Base-by-base conservation (phyloP, 768 basidiomycete species). In the Macrocybe gigantea region DNA sequence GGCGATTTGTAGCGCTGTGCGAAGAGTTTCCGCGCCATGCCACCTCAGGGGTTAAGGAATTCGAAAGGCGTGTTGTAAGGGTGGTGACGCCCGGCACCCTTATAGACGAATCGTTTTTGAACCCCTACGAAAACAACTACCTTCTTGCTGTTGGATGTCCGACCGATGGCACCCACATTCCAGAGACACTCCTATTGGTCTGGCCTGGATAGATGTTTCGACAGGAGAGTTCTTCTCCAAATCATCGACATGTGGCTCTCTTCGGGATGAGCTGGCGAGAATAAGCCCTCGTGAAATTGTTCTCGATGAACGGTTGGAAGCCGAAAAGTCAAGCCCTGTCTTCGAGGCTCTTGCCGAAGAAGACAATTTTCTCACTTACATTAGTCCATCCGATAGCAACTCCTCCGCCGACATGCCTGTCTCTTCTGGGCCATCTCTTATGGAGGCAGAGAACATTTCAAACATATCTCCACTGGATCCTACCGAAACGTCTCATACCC, bases 191-290 rank as follows among this genome's bases (percentile, higher is more conserved):
- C 45, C 61, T 6, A 49, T 81, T n/a, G 91, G 90, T 1, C 69
- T 98, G 36, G 93, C 93, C 5, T 97, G 93, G 85, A 92, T 90
- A 22, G 94, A 98, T 60, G 80, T 96, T 12, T 93, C 94, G 10
- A 96, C 93, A 0, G 91, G 92, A 50, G 93, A 95, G 59, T 91
- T 95, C 63, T 93, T 88, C 63, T 84, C 88, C 8, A 88, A 88
- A 53, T 61, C 64, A 5, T 73, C 79, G 8, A 64, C 70, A 2
- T 41, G 73, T 11, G 78, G 79, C 15, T 68, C 61, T 36, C 65
- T 98, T 31, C 79, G 80, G 46, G 92, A 96, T 57, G 88, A 95
- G 52, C 69, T 98, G 22, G 82, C 82, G 6, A 80, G 92, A 14
- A 85, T 96, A 38, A 68, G 67, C 32, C 94, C 94, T 5, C 79